phyloP scores from a whole-genome alignment of 129 eudicot species.

The Silybum marianum region DNA sequence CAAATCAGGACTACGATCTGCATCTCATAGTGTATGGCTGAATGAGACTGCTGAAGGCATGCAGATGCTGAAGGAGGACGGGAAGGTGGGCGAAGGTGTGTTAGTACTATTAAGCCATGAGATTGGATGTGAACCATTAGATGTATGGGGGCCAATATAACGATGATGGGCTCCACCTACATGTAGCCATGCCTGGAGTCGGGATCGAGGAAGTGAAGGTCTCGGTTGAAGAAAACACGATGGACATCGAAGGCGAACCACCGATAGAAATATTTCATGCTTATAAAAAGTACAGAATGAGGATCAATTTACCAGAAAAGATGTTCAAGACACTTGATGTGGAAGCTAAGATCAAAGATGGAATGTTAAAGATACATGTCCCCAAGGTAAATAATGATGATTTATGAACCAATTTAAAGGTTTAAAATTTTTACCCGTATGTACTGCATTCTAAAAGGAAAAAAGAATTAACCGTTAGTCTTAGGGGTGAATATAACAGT shows the following conservation, averaged over 20 bases:
- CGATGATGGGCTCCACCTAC: slow-evolving; percentile 30
- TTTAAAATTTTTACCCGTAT: too few relatives aligned
- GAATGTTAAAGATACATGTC: slow-evolving; percentile 34
- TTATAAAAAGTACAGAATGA: slow-evolving; percentile 17
- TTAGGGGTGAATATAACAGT: too few relatives aligned
- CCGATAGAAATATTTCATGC: slow-evolving; percentile 20
- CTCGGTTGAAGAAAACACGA: slow-evolving; percentile 41
- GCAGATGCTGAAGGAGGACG: not conserved
- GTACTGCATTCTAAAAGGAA: too few relatives aligned
- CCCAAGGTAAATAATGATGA: slow-evolving; percentile 34
- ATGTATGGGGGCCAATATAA: not conserved
- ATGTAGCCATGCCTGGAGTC: slow-evolving; percentile 47
- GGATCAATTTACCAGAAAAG: slow-evolving; percentile 42
- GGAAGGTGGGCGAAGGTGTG: not conserved
- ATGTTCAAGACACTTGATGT: slow-evolving; percentile 32
- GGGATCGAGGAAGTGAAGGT: slow-evolving; percentile 45
- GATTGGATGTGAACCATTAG: not conserved
- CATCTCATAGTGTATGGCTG: not conserved
- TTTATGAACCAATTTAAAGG: too few relatives aligned
- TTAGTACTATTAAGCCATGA: not conserved
- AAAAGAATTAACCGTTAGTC: too few relatives aligned
- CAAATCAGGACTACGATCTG: not conserved
- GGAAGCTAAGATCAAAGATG: slow-evolving; percentile 53
- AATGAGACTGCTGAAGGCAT: not conserved
- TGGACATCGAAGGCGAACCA: slow-evolving; percentile 40